Base-by-base conservation (phyloP, 331 rosid species). In the Dryas integrifolia region DNA sequence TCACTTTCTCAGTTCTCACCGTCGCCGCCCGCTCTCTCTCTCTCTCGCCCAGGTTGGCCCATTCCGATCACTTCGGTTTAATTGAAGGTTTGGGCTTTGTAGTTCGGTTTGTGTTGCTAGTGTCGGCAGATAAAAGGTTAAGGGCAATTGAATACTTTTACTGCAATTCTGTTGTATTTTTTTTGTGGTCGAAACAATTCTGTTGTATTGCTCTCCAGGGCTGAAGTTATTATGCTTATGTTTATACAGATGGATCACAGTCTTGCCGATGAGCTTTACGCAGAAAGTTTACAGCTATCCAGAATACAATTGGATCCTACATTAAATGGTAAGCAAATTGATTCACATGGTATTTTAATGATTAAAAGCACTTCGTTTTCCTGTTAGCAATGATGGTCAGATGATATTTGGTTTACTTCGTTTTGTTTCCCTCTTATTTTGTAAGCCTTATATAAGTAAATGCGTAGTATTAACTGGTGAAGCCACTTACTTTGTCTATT, bases 191-290 rank as follows among this genome's bases (percentile, higher is more conserved):
- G 24, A 21, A 21, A 21, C 24, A 21, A 21, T 21, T 21, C 24
- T 21, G 24, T 21, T 21, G 24, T 21, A 21, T 21, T 21, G 24
- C 24, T 21, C 24, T 21, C 24, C 24, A 21, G 24, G 24, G 24
- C 24, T 21, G 24, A 21, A 21, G 24, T 0, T 21, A 21, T 21
- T 21, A 21, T 21, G 9, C 4, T 50, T 63, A 61, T 69, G 43
- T 9, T 24, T 48, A 39, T 38, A 60, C 24, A 73, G 84, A 82
- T 82, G 89, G 83, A 77, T 68, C 74, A 75, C 7, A 80, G 79
- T 39, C 5, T 82, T 74, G 85, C 86, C 45, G 83, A 82, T 62
- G 83, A 85, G 72, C 85, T 82, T 65, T 85, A 82, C 75, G 65
- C 85, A 15, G 86, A 82, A 52, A 79, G 75, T 52, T 77, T 79